phyloP scores from a whole-genome alignment of 2,329 filamentous ascomycete genomes.

The Colletotrichum sidae region DNA sequence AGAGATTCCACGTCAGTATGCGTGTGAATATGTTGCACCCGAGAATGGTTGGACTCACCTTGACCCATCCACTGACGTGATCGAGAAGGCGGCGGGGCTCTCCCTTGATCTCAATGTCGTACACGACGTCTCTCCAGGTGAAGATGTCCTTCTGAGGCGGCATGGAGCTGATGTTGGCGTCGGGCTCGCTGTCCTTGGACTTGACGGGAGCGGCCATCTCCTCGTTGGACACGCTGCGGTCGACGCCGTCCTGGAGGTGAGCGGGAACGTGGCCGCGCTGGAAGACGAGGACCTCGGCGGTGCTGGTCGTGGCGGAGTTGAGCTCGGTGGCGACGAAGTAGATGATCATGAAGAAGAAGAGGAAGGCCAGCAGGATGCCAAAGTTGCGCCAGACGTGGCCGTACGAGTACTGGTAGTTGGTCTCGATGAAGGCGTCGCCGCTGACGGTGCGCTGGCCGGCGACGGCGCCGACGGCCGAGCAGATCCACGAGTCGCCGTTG shows the following conservation, averaged over 20 bases:
- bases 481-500: slow-evolving; percentile 62
- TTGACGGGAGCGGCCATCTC: slow-evolving; percentile 57
- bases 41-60: slow-evolving; percentile 45
- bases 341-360: slow-evolving; percentile 71
- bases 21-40: too few relatives aligned
- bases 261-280: slow-evolving; percentile 63
- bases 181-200: slow-evolving; percentile 62
- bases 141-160: slow-evolving; percentile 70
- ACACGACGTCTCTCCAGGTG: slow-evolving; percentile 83
- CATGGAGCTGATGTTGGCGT: slow-evolving; percentile 45
- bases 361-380: slow-evolving; percentile 74
- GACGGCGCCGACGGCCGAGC: slow-evolving; percentile 64
- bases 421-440: slow-evolving; percentile 70
- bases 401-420: slow-evolving; percentile 67
- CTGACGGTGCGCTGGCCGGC: slow-evolving; percentile 65
- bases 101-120: slow-evolving; percentile 77
- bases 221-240: slow-evolving; percentile 45
- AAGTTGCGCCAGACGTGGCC: slow-evolving; percentile 75
- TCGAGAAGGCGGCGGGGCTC: slow-evolving; percentile 79
- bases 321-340: slow-evolving; percentile 75
- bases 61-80: slow-evolving; percentile 88
- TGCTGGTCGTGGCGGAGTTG: slow-evolving; percentile 71
- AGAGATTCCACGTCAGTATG: too few relatives aligned
- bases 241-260: slow-evolving; percentile 48
- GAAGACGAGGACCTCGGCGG: slow-evolving; percentile 78